Evolutionary conservation across 192 early-diverging fungal species (phyloP).

Genomic region (Backusella circina): DNA sequence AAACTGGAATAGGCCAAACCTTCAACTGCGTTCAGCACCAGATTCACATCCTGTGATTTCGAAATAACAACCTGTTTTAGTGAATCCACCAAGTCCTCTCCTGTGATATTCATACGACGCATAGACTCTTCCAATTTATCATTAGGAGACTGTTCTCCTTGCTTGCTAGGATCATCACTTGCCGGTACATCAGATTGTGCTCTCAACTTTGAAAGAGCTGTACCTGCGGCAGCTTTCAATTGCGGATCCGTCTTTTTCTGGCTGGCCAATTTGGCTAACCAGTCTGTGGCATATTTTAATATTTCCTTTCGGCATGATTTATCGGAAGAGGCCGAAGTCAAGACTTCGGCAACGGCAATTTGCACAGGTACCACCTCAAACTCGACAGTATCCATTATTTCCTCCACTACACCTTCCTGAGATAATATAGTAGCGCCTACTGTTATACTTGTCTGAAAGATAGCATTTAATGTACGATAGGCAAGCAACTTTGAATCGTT

Average conservation of each 20-base stretch:
- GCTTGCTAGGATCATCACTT: neutral
- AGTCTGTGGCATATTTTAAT: slow-evolving; percentile 47
- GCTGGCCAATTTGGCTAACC: slow-evolving; percentile 42
- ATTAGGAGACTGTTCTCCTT: slow-evolving; percentile 14
- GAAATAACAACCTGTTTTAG: slow-evolving; percentile 54
- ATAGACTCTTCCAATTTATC: slow-evolving; percentile 36
- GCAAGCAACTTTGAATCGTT: slow-evolving; percentile 33
- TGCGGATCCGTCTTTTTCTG: slow-evolving; percentile 31
- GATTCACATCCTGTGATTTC: slow-evolving; percentile 22
- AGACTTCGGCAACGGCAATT: slow-evolving; percentile 55
- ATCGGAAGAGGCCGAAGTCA: slow-evolving; percentile 59
- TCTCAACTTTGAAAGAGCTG: slow-evolving; percentile 60
- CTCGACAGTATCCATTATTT: slow-evolving; percentile 79
- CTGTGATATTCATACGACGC: slow-evolving; percentile 23
- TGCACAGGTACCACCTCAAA: slow-evolving; percentile 68
- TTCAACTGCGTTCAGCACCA: slow-evolving; percentile 64
- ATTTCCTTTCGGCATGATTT: slow-evolving; percentile 56
- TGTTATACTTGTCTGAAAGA: slow-evolving; percentile 66
- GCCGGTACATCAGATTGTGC: slow-evolving; percentile 6
- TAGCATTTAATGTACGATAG: slow-evolving; percentile 47
- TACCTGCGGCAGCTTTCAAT: slow-evolving; percentile 53
- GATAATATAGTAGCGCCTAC: slow-evolving; percentile 57
- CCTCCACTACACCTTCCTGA: slow-evolving; percentile 60
- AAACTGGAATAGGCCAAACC: slow-evolving; percentile 81
- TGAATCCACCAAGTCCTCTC: slow-evolving; percentile 42